Evolutionary conservation across 1,139 yeast species (phyloP).

Genomic region (Blastobotrys serpentis): DNA sequence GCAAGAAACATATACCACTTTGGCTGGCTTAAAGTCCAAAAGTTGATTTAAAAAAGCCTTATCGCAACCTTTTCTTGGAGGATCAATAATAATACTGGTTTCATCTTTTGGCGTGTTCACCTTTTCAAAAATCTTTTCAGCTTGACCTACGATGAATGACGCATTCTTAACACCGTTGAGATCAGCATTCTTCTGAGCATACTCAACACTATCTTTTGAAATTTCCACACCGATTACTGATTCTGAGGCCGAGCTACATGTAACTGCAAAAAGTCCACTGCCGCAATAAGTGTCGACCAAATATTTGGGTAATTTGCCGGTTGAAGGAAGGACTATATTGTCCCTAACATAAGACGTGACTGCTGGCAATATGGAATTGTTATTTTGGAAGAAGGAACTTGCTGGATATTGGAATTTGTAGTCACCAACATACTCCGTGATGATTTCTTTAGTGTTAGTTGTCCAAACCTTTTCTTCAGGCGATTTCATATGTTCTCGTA

Average conservation of each 20-base stretch:
- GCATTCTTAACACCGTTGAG: constrained; percentile 75
- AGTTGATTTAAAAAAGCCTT: constrained; percentile 81
- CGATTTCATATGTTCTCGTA: constrained; percentile 63
- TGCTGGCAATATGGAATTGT: constrained; percentile 81
- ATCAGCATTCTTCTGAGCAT: constrained; percentile 79
- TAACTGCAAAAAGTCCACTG: constrained; percentile 86
- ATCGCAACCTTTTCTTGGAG: constrained; percentile 97
- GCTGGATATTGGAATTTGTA: constrained; percentile 84
- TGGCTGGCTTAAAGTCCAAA: constrained; percentile 77
- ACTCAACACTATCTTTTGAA: constrained; percentile 84
- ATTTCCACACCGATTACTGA: constrained; percentile 92
- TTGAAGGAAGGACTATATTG: constrained; percentile 53
- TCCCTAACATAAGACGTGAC: constrained; percentile 79
- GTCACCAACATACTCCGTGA: constrained; percentile 70
- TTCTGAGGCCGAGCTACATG: constrained; percentile 77
- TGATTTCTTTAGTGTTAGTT: constrained; percentile 74
- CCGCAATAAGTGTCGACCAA: constrained; percentile 98
- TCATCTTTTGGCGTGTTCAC: constrained; percentile 68
- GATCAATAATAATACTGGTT: constrained; percentile 91
- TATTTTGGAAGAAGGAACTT: constrained; percentile 94
- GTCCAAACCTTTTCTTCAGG: constrained; percentile 43
- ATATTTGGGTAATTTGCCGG: constrained; percentile 49
- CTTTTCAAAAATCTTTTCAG: constrained; percentile 80
- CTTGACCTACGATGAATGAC: constrained; percentile 83
- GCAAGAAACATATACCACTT: constrained; percentile 89